Percentiles rank a stretch among this genome's conserved stretches.
phyloP scores from a whole-genome alignment of 352 stramenopile genomes.

The Phytopythium litorale region DNA sequence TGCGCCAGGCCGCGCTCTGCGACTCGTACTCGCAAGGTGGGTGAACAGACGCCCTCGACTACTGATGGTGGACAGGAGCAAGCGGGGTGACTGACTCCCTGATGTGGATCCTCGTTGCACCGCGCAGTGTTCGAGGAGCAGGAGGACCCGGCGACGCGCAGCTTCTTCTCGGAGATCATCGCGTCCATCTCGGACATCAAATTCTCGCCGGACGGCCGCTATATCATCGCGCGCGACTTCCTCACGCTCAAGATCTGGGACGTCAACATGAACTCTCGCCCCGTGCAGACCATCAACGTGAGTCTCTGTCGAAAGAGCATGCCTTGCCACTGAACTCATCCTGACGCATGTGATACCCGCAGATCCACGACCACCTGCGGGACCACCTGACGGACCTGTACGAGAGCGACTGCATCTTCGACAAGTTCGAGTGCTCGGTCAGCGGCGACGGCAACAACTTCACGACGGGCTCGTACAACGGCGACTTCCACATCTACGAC shows the following conservation, averaged over 20 bases:
- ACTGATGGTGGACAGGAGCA: no score
- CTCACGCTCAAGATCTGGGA: conserved; percentile 97
- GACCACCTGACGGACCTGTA: conserved; percentile 89
- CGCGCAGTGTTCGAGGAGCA: conserved; percentile 74
- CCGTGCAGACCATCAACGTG: conserved; percentile 92
- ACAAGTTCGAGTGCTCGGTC: conserved; percentile 95
- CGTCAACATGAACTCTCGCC: conserved; percentile 92
- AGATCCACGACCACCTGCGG: conserved; percentile 93
- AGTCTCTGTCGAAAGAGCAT: conserved; percentile 9
- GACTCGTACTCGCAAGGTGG: conserved; percentile 76
- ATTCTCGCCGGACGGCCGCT: conserved; percentile 91
- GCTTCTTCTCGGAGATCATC: conserved; percentile 96
- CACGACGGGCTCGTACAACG: conserved; percentile 94
- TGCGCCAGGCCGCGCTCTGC: conserved; percentile 88
- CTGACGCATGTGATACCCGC: no score
- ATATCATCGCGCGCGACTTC: conserved; percentile 95
- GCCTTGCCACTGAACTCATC: background rate
- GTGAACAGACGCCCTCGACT: no score
- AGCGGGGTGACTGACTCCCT: background rate
- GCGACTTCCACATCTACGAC: conserved; percentile 92
- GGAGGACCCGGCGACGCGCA: conserved; percentile 76
- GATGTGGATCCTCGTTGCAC: background rate
- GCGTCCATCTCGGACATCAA: conserved; percentile 94
- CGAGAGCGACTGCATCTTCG: conserved; percentile 96
- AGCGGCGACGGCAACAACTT: conserved; percentile 91